Conservation (phyloP, 164 flowering plant genomes). For the Sextonia rubra region DNA sequence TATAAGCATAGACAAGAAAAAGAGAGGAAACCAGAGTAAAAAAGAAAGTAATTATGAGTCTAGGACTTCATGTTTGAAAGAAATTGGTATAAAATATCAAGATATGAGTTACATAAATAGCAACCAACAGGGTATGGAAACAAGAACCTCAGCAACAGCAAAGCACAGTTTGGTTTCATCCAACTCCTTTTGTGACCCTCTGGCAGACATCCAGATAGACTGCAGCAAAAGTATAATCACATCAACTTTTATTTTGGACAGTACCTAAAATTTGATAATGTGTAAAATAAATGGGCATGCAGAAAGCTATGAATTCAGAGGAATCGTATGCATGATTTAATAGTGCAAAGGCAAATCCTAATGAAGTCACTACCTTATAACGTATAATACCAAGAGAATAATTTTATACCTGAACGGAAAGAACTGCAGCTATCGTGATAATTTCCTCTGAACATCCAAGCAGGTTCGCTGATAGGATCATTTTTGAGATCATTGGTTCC, state of each 20-base stretch:
- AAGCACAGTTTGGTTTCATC: conserved; percentile 93
- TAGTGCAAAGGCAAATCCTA: background rate
- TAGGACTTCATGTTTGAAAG: background rate
- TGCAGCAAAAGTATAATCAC: conserved; percentile 28
- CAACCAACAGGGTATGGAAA: background rate
- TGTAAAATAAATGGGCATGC: background rate
- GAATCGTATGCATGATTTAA: background rate
- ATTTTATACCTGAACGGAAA: conserved; percentile 47
- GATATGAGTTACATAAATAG: background rate
- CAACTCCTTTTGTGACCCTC: conserved; percentile 76
- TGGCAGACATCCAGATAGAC: conserved; percentile 83
- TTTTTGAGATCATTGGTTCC: conserved; percentile 95
- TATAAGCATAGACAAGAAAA: too few relatives aligned
- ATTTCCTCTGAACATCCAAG: conserved; percentile 93
- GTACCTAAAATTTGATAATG: too few relatives aligned
- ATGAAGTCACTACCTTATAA: background rate
- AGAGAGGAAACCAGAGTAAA: background rate
- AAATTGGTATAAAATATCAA: too few relatives aligned
- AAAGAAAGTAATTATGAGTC: background rate
- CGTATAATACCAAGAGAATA: background rate
- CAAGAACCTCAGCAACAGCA: conserved; percentile 91
- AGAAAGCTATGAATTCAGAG: background rate
- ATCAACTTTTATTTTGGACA: background rate
- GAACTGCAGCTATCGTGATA: conserved; percentile 75
- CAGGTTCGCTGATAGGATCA: conserved; percentile 68